Percentiles rank a stretch among this genome's conserved stretches.
phyloP scores from a whole-genome alignment of 169 alveolate species.

The Cystoisospora suis region DNA sequence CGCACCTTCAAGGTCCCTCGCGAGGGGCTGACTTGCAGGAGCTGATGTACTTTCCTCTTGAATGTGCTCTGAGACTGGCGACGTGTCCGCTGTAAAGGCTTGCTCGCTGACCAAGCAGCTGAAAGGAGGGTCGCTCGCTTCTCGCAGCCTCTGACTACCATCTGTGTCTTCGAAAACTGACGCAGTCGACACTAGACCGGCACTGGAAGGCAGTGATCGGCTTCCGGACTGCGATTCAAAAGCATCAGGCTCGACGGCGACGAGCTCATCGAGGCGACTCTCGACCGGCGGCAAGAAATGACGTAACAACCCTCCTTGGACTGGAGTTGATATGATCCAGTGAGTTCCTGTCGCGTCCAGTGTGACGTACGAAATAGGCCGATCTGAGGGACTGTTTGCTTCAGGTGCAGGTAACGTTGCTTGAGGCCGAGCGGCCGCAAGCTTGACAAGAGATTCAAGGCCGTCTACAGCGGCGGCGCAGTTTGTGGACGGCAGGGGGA shows the following conservation, averaged over 20 bases:
- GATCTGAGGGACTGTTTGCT: neutral
- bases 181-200: neutral
- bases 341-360: neutral
- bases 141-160: neutral
- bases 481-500: neutral
- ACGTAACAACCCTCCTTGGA: neutral
- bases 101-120: neutral
- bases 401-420: too few relatives aligned
- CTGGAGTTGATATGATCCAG: slow-evolving; percentile 13
- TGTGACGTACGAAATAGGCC: slow-evolving; percentile 12
- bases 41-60: neutral
- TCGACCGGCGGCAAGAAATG: neutral
- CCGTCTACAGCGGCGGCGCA: neutral
- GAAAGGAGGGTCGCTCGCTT: neutral
- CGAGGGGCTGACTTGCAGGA: neutral
- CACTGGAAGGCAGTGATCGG: neutral
- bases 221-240: neutral
- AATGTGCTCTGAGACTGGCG: neutral
- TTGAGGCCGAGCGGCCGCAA: neutral
- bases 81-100: neutral
- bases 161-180: slow-evolving; percentile 9
- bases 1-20: too few relatives aligned
- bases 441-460: neutral
- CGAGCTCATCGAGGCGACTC: neutral
- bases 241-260: neutral